These are phyloP conservation scores for Cynara cardunculus DNA, from an alignment of 129 eudicot genomes.

Conservation along the genomic window DNA sequence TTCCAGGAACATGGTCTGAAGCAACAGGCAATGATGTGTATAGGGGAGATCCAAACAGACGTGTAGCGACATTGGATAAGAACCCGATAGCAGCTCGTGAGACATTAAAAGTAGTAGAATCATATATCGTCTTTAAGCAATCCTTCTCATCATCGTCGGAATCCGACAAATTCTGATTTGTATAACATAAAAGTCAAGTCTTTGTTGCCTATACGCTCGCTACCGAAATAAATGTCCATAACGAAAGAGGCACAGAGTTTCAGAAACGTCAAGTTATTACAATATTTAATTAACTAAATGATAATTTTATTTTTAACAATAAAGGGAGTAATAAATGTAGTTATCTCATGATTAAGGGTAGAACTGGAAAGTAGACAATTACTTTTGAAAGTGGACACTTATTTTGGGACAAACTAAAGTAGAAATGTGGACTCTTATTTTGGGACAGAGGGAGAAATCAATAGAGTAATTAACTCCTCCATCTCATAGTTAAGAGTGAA, in stretches of 20 bases:
- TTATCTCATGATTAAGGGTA: too few relatives aligned
- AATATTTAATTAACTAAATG: too few relatives aligned
- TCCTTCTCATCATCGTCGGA: constrained; percentile 29
- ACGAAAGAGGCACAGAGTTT: background rate
- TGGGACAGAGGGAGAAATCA: too few relatives aligned
- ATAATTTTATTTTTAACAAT: too few relatives aligned
- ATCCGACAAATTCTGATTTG: constrained; percentile 45
- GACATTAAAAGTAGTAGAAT: constrained; percentile 32
- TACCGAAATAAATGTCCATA: background rate
- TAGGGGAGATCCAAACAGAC: constrained; percentile 44
- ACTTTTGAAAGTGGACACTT: too few relatives aligned
- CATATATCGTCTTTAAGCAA: constrained; percentile 29
- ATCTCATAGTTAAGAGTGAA: too few relatives aligned
- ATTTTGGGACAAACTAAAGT: too few relatives aligned
- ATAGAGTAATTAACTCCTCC: too few relatives aligned
- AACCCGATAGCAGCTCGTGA: constrained; percentile 62
- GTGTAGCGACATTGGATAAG: constrained; percentile 46
- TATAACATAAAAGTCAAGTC: constrained; percentile 10
- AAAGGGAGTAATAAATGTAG: too few relatives aligned
- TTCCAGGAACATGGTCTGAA: constrained; percentile 20
- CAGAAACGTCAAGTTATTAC: too few relatives aligned
- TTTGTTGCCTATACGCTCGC: background rate
- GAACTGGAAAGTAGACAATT: too few relatives aligned
- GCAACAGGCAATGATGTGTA: constrained; percentile 32
- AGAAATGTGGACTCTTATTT: too few relatives aligned